These are phyloP conservation scores for Aspergillus sojae DNA, from an alignment of 2,329 filamentous ascomycete genomes.

Conservation along the genomic window DNA sequence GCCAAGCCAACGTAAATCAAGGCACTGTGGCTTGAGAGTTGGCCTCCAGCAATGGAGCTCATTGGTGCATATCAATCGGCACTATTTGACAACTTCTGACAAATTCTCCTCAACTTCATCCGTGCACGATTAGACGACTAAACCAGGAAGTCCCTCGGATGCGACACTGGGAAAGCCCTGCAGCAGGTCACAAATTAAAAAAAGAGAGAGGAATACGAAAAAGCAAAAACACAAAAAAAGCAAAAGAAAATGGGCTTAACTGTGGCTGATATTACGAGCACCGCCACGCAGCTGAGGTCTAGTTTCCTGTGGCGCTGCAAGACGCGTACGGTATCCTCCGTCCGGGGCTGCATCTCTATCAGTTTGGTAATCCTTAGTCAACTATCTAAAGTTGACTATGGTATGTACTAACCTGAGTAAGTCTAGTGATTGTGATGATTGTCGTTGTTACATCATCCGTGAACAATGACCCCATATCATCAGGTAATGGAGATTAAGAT, in stretches of 20 bases:
- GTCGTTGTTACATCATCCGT: slow-evolving; percentile 7
- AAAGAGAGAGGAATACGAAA: background rate
- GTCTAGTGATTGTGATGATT: slow-evolving; percentile 4
- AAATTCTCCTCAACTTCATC: slow-evolving; percentile 9
- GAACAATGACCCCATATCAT: background rate
- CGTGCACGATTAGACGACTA: slow-evolving; percentile 1
- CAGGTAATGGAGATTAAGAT: slow-evolving; percentile 2
- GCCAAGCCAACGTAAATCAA: slow-evolving; percentile 9
- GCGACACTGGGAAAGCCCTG: background rate
- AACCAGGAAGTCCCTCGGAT: background rate
- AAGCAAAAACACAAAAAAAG: background rate
- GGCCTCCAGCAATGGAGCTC: background rate
- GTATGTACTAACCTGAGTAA: background rate
- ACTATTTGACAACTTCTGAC: slow-evolving; percentile 23
- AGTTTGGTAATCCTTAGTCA: slow-evolving; percentile 1
- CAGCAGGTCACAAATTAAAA: background rate
- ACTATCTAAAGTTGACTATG: background rate
- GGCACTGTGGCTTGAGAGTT: slow-evolving; percentile 3
- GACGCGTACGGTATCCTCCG: background rate
- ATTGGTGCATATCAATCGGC: slow-evolving; percentile 12
- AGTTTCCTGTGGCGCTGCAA: background rate
- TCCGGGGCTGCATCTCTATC: background rate
- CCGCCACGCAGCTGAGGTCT: slow-evolving; percentile 6
- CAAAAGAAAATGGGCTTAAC: background rate
- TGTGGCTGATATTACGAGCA: slow-evolving; percentile 11